phyloP scores from a whole-genome alignment of 2,329 filamentous ascomycete genomes.

The Fulvia fulva region DNA sequence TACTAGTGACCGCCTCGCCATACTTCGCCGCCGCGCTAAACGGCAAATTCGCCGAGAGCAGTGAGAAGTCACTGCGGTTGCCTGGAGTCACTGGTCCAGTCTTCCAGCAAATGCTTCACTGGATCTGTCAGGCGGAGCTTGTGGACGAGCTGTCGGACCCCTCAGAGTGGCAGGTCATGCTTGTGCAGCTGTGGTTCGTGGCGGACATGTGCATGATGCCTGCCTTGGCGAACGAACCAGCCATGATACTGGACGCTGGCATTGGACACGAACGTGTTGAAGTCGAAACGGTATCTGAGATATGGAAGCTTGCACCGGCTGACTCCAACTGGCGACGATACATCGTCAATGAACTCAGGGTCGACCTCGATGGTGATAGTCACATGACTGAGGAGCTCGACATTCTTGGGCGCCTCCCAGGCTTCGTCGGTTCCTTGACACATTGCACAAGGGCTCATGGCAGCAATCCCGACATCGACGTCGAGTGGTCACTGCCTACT shows the following conservation, averaged over 20 bases:
- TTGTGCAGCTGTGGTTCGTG: not conserved
- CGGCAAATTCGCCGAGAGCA: conserved; percentile 1
- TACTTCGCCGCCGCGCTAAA: conserved; percentile 1
- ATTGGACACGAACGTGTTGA: not conserved
- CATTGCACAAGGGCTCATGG: too few relatives aligned
- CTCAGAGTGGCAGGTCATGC: not conserved
- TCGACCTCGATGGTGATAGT: not conserved
- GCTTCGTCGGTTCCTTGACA: not conserved
- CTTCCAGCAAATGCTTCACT: conserved; percentile 5
- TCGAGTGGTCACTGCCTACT: too few relatives aligned
- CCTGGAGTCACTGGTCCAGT: not conserved
- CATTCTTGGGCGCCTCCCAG: not conserved
- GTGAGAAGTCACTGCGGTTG: not conserved
- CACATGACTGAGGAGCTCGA: not conserved
- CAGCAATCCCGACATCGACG: not conserved
- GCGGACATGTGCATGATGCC: conserved; percentile 5
- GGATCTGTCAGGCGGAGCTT: not conserved
- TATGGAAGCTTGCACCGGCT: not conserved
- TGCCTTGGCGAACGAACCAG: not conserved
- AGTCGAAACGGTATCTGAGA: not conserved
- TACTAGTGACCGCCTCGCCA: not conserved
- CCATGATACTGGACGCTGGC: not conserved
- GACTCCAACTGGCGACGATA: not conserved
- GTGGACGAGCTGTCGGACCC: not conserved
- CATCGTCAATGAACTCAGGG: not conserved